Evolutionary conservation across 257 asterid species (phyloP), one percentile per base, ranked within the genome.

Genomic region (Solanum virginianum): DNA sequence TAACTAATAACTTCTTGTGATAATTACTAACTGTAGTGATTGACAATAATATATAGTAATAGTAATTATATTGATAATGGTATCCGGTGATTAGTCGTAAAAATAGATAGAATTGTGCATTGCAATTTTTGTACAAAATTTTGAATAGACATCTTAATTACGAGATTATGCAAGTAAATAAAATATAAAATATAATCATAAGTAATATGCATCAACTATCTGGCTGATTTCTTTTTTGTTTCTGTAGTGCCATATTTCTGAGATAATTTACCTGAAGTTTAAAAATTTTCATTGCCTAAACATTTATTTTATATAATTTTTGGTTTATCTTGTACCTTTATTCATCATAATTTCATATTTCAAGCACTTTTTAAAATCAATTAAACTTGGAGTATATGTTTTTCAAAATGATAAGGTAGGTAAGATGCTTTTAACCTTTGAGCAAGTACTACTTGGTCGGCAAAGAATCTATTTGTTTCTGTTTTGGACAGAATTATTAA

Each of bases 361-460:
- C 32, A 29, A 29, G 1, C 32, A 29, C 32, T n/a, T n/a, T n/a
- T n/a, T n/a, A n/a, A n/a, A n/a, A n/a, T n/a, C n/a, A n/a, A n/a
- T n/a, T n/a, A n/a, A n/a, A n/a, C n/a, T 29, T 29, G 32, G 32
- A 29, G 0, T 29, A 29, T 3, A 32, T 32, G 36, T 32, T 32
- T 32, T 32, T 32, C 3, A 32, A 32, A 32, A 32, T 32, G 36
- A 32, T 2, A 32, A 39, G 55, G 1, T 41, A 20, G 0, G 9
- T 1, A 12, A n/a, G 32, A 74, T 74, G 81, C n/a, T 47, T 72
- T 74, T 22, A n/a, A 7, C n/a, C n/a, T 6, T 74, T 43, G 57
- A 72, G 57, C 20, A 72, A 72, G 81, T n/a, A 45, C 81, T 20
- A 47, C 24, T 49, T 77, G 63, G 15, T 51, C 15, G 62, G 82